Evolutionary conservation across 2,329 filamentous ascomycete genomes (phyloP).

Genomic region (Fusarium clavum): DNA sequence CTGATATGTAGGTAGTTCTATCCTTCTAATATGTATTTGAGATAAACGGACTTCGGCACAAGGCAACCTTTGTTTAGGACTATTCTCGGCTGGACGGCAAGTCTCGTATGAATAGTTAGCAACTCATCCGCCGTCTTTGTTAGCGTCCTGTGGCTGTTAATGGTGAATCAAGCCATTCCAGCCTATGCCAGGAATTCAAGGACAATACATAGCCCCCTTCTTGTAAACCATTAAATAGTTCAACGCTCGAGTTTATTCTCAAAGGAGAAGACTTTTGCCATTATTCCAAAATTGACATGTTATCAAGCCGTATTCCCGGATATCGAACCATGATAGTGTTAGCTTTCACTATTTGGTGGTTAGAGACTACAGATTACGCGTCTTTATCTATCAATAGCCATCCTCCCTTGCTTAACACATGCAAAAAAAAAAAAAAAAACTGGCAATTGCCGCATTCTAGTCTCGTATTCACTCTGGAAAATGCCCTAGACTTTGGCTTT

Average conservation of each 20-base stretch:
- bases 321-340: slow-evolving; percentile 13
- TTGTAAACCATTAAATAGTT: not conserved
- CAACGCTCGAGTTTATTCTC: not conserved
- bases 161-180: not conserved
- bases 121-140: not conserved
- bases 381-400: slow-evolving; percentile 18
- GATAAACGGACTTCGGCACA: slow-evolving; percentile 3
- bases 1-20: too few species aligned
- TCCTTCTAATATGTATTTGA: not conserved
- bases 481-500: slow-evolving; percentile 6
- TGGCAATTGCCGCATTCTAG: not conserved
- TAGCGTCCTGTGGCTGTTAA: slow-evolving; percentile 13
- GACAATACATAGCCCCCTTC: not conserved
- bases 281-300: slow-evolving; percentile 8
- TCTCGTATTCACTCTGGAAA: not conserved
- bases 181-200: not conserved
- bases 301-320: slow-evolving; percentile 20
- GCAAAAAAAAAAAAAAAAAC: not conserved
- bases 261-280: not conserved
- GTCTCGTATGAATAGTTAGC: not conserved
- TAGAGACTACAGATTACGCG: slow-evolving; percentile 21
- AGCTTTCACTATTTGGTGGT: slow-evolving; percentile 10
- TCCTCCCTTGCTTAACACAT: slow-evolving; percentile 24
- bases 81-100: slow-evolving; percentile 25
- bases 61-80: not conserved